A percentile compares a stretch with the other conserved stretches of the same genome.
These are phyloP conservation scores for Westerdykella aurantiaca DNA, from an alignment of 2,329 filamentous ascomycete species.

Conservation along the genomic window DNA sequence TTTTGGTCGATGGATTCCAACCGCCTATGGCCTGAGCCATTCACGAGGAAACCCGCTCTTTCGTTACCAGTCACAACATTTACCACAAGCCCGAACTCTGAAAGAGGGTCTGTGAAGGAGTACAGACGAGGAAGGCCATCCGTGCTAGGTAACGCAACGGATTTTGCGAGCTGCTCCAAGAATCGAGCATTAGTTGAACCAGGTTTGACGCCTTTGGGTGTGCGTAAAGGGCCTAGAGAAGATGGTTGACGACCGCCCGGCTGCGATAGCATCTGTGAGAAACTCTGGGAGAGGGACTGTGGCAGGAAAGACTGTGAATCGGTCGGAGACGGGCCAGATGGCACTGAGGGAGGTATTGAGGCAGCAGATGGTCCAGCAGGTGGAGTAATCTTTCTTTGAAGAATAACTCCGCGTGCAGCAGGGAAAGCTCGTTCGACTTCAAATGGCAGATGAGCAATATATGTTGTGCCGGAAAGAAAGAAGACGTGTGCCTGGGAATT, in stretches of 20 bases:
- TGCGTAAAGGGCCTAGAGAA: slow-evolving; percentile 19
- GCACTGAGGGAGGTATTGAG: slow-evolving; percentile 49
- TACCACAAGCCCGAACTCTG: slow-evolving; percentile 79
- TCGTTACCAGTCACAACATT: slow-evolving; percentile 26
- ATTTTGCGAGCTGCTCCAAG: slow-evolving; percentile 28
- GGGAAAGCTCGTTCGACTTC: slow-evolving; percentile 85
- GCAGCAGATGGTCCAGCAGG: slow-evolving; percentile 33
- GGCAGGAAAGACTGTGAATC: slow-evolving; percentile 27
- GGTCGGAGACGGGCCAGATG: slow-evolving; percentile 76
- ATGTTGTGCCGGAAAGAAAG: slow-evolving; percentile 79
- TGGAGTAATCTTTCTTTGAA: slow-evolving; percentile 70
- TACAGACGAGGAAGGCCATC: slow-evolving; percentile 69
- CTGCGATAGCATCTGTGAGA: slow-evolving; percentile 40
- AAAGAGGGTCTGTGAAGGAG: slow-evolving; percentile 76
- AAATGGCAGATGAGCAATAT: slow-evolving; percentile 90
- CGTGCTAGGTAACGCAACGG: slow-evolving; percentile 16
- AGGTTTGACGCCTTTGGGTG: slow-evolving; percentile 17
- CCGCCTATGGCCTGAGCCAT: slow-evolving; percentile 28
- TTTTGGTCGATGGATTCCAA: slow-evolving; percentile 63
- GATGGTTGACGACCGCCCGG: slow-evolving; percentile 24
- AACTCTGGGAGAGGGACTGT: slow-evolving; percentile 48
- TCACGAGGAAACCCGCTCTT: slow-evolving; percentile 22
- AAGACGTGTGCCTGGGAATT: slow-evolving; percentile 91
- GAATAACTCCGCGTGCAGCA: slow-evolving; percentile 73
- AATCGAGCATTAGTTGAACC: slow-evolving; percentile 20